Base-by-base conservation (phyloP, 2,329 filamentous ascomycete genomes). In the Ophioceras dolichostomum region DNA sequence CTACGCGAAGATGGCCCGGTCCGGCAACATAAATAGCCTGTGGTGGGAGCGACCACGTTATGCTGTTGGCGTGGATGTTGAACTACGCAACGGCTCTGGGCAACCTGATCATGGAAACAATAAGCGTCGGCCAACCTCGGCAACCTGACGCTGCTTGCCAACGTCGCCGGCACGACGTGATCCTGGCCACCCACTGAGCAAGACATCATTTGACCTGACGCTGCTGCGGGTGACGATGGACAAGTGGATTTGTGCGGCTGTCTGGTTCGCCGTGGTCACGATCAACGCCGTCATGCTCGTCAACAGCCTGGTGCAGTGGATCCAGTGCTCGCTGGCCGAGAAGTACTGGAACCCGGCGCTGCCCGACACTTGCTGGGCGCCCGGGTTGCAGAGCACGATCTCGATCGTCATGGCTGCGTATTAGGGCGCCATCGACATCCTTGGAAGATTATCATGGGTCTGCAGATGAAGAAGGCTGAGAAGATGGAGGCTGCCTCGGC, bases 151-250 rank as follows among this genome's bases (percentile, higher is more conserved):
- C 39, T 35, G 10, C 8, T 38, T 14, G 32, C 24, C 32, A 37
- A 37, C 35, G 27, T 36, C 18, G 34, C 39, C 4, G 39, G 39
- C 34, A 49, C 50, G 17, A 43, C 53, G 21, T 51, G 12, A 48
- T 61, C 30, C 38, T 58, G 19, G 50, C 53, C 5, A 47, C 58
- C 24, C 50, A 52, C n/a, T n/a, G n/a, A 58, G 55, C 41, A 62
- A 62, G 41, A 60, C 58, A 0, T 59, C 59, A 2, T 60, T 62
- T 31, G 57, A 52, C 5, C 32, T 60, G 3, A 58, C 57, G 3
- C 45, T 60, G 5, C 43, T 57, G 10, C 47, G 53, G 3, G 45
- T 60, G 21, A 14, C 28, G 19, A 48, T 46, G 4, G 42, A 50
- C 6, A 47, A 48, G 2, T 43, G 43, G 38, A 46, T 50, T 22